Conservation (phyloP, 176 grass and related monocot species). For the Triticum turgidum region DNA sequence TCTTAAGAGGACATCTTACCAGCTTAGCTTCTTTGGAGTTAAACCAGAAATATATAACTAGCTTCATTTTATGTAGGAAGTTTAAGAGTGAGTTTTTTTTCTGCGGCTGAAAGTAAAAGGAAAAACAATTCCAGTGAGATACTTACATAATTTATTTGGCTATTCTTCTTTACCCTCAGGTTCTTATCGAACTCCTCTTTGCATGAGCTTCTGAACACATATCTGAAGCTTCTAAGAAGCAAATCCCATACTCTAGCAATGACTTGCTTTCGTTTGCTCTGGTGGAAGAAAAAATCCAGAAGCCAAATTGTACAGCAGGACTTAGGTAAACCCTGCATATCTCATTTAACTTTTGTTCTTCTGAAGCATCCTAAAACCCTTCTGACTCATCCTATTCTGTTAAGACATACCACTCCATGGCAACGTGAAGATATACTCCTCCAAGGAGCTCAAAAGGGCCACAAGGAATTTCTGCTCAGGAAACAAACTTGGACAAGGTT, state of each 20-base stretch:
- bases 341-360: slow-evolving; percentile 9
- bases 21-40: neutral
- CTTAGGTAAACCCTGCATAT: slow-evolving; percentile 38
- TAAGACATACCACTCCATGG: slow-evolving; percentile 33
- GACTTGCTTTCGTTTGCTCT: slow-evolving; percentile 42
- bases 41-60: neutral
- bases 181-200: neutral
- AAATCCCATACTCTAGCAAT: slow-evolving; percentile 17
- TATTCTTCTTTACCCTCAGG: slow-evolving; percentile 16
- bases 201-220: slow-evolving; percentile 10
- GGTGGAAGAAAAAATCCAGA: slow-evolving; percentile 40
- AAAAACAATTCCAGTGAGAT: neutral
- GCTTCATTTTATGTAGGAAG: neutral
- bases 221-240: slow-evolving; percentile 20
- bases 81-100: neutral
- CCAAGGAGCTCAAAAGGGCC: slow-evolving; percentile 68
- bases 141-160: neutral
- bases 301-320: slow-evolving; percentile 38
- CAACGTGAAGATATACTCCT: slow-evolving; percentile 73
- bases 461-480: slow-evolving; percentile 56
- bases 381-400: slow-evolving; percentile 5
- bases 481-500: slow-evolving; percentile 86
- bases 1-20: neutral
- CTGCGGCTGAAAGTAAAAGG: neutral
- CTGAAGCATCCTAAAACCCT: slow-evolving; percentile 9